Conservation (phyloP, 2,329 filamentous ascomycete genomes). For the Botryotinia globosa region DNA sequence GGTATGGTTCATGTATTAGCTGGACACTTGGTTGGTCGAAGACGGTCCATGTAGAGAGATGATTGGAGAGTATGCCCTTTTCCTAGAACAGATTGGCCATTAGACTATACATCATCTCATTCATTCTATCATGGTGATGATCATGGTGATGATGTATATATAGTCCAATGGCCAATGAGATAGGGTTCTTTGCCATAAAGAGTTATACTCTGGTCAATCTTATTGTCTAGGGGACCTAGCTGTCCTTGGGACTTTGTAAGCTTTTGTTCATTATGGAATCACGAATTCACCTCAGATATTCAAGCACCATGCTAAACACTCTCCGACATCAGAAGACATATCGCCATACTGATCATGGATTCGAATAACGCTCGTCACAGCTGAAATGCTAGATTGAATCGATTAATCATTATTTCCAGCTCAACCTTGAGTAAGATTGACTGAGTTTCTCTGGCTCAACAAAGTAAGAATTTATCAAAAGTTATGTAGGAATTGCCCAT, state of each 20-base stretch:
- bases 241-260: neutral
- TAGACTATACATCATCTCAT: neutral
- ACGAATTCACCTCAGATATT: neutral
- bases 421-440: neutral
- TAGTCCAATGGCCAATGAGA: no score
- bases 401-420: neutral
- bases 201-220: neutral
- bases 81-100: neutral
- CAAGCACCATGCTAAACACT: rapidly evolving
- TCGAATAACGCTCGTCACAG: neutral
- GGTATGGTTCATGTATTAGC: neutral
- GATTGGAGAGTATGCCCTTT: neutral
- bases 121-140: no score
- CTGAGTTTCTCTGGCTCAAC: neutral
- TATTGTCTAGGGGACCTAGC: neutral
- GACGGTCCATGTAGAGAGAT: neutral
- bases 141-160: no score
- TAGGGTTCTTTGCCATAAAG: neutral
- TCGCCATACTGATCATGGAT: neutral
- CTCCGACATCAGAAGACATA: neutral
- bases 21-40: neutral
- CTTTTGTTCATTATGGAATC: neutral
- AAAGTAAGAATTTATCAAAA: neutral
- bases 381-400: neutral
- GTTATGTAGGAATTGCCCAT: neutral